phyloP scores from a whole-genome alignment of 257 asterid species.

The Capsicum rhomboideum region DNA sequence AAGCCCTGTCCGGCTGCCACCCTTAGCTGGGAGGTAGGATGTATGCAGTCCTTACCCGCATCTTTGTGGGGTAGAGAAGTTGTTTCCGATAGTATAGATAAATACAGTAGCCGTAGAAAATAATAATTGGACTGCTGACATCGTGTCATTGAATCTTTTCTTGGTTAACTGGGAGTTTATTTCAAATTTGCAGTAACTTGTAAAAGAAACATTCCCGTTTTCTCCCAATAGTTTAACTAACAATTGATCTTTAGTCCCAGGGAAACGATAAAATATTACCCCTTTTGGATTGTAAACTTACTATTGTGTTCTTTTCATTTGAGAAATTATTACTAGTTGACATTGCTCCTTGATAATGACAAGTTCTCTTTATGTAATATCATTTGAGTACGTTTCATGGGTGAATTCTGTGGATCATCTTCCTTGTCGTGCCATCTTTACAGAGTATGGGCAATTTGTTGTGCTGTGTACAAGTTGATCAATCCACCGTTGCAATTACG shows the following conservation, averaged over 20 bases:
- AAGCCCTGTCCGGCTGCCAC: too few species aligned
- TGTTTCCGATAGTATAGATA: too few species aligned
- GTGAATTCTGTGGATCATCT: neutral
- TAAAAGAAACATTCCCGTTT: too few species aligned
- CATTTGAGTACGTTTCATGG: neutral
- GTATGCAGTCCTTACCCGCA: too few species aligned
- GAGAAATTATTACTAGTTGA: neutral
- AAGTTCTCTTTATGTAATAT: neutral
- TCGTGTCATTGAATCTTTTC: neutral
- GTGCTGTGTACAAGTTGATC: conserved; percentile 24
- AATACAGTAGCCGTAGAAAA: too few species aligned
- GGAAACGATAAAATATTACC: neutral
- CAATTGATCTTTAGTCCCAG: too few species aligned
- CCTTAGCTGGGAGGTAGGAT: too few species aligned
- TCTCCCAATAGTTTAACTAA: too few species aligned
- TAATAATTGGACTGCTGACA: neutral
- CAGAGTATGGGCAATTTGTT: conserved; percentile 19
- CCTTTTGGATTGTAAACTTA: neutral
- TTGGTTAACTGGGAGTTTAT: neutral
- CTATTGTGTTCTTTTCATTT: neutral
- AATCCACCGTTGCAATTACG: conserved; percentile 21
- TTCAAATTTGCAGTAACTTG: neutral
- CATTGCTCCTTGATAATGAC: neutral
- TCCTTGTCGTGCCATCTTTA: neutral
- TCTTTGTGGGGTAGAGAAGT: too few species aligned